A percentile compares a stretch with the other conserved stretches of the same genome.
Conservation (phyloP, 306 rosid species). For the Castanea mollissima region DNA sequence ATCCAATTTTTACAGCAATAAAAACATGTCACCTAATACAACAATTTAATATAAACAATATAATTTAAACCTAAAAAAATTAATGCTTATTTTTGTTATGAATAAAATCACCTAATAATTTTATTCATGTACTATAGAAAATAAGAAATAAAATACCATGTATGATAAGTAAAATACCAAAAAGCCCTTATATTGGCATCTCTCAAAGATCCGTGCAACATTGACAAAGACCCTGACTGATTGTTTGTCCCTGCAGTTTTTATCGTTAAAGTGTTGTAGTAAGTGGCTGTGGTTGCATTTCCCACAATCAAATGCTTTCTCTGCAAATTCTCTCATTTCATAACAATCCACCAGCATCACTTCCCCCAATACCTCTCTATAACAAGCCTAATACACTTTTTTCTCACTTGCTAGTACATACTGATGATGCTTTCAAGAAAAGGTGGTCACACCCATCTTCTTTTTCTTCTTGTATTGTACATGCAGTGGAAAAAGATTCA, state of each 20-base stretch:
- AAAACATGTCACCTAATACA: too few species aligned
- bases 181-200: too few species aligned
- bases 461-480: conserved; percentile 22
- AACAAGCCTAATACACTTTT: neutral
- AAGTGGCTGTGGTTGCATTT: conserved; percentile 18
- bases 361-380: neutral
- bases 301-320: conserved; percentile 36
- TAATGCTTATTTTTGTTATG: too few species aligned
- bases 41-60: too few species aligned
- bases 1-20: too few species aligned
- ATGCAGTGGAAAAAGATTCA: conserved; percentile 57
- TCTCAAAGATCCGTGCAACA: neutral
- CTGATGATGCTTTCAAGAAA: conserved; percentile 15
- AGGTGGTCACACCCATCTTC: conserved; percentile 20
- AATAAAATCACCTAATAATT: too few species aligned
- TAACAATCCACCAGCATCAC: conserved; percentile 24
- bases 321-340: conserved; percentile 32
- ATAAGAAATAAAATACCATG: too few species aligned
- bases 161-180: too few species aligned
- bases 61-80: too few species aligned
- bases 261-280: neutral
- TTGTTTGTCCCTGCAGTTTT: neutral
- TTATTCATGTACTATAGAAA: too few species aligned
- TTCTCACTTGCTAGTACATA: neutral
- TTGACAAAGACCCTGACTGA: neutral